Base-by-base conservation (phyloP, 2,329 filamentous ascomycete species). In the Nemania abortiva region DNA sequence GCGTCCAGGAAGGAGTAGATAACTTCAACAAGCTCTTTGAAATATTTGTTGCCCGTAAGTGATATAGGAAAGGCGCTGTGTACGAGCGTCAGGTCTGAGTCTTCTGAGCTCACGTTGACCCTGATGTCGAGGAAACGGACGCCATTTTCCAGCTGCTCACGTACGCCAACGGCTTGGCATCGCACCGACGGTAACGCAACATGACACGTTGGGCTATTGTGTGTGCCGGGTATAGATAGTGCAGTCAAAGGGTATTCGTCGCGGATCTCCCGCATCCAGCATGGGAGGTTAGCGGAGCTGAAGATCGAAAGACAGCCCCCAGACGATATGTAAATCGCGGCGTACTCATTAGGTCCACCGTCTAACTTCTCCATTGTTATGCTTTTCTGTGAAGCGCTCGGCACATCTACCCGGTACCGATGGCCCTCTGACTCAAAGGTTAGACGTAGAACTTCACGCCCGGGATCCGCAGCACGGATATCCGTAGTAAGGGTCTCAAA, bases 41-140 rank as follows among this genome's bases (percentile, higher is more conserved):
- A 91, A 79, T 92, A 92, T 80, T 94, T 97, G 73, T 85, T 88
- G 2, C 94, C 94, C 0, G 91, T 93, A 37, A 99, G 85, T 2
- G 92, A 91, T 79, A 98, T 90, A 65, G 96, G 94, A 79, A 98
- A 98, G 27, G 89, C 93, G 76, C 91, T 90, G 83, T 99, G 96
- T 4, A 98, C 95, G 34, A 99, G 92, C 63, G 90, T 84, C 18
- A 98, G 86, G 49, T 88, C 86, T 77, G 93, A 89, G 72, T 88
- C 88, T 70, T 85, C 84, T 42, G 79, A 72, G 72, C 77, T 82
- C 64, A 82, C 84, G 42, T 82, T 85, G 64, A 98, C 92, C 60
- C 96, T 90, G 70, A 99, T 89, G 79, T 99, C 96, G 73, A 99
- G 90, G 85, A 98, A 98, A 60, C 96, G 93, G 54, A 98, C 92